These are phyloP conservation scores for Aspergillus sp. DNA, from an alignment of 2,329 filamentous ascomycete species.

Conservation along the genomic window DNA sequence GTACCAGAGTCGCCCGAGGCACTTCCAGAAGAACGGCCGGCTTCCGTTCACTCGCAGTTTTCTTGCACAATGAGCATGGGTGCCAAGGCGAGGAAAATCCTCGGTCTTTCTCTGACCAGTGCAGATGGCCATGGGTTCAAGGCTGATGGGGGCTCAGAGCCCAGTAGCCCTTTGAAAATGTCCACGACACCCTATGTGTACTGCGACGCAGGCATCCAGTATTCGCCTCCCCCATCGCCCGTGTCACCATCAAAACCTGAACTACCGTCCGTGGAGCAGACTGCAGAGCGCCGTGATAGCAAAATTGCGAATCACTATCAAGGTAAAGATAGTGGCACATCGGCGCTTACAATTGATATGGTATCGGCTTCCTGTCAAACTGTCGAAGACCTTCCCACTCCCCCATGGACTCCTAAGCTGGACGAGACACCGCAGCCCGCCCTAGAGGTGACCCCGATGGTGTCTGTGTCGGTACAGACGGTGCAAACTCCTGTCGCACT, in stretches of 20 bases:
- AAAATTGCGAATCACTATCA: constrained; percentile 12
- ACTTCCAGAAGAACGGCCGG: constrained; percentile 46
- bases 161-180: constrained; percentile 54
- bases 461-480: constrained; percentile 39
- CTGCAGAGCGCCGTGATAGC: background rate
- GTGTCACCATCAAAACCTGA: constrained; percentile 24
- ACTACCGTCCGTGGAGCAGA: constrained; percentile 3
- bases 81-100: constrained; percentile 48
- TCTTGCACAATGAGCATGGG: constrained; percentile 37
- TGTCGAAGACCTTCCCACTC: constrained; percentile 38
- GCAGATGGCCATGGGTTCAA: constrained; percentile 28
- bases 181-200: constrained; percentile 56
- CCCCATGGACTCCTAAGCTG: constrained; percentile 38
- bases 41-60: constrained; percentile 43
- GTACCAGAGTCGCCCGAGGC: constrained; percentile 56
- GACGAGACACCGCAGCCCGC: constrained; percentile 20
- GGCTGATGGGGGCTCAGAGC: constrained; percentile 23
- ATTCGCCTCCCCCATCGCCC: constrained; percentile 78
- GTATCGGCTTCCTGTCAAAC: constrained; percentile 49
- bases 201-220: constrained; percentile 77
- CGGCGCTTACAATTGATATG: constrained; percentile 38
- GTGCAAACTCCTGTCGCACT: constrained; percentile 23
- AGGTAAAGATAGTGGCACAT: constrained; percentile 33
- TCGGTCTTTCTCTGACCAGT: constrained; percentile 45
- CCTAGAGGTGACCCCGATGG: constrained; percentile 23